Evolutionary conservation across 2,329 filamentous ascomycete species (phyloP), one percentile per base, ranked within the genome.

Genomic region (Knufia fluminis): DNA sequence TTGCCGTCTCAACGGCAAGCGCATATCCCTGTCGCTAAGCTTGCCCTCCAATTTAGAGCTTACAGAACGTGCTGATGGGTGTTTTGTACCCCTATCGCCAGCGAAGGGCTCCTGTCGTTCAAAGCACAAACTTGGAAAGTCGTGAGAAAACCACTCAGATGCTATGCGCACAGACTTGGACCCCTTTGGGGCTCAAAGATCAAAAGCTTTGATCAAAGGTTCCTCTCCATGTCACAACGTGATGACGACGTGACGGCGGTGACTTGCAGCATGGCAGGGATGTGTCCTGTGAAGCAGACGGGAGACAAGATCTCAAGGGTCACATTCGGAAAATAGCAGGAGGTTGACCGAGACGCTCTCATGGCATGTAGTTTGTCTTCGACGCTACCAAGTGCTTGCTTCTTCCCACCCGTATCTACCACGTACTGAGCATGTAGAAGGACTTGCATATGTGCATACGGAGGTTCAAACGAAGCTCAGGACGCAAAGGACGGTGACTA

Each of bases 401-500:
- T n/a, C n/a, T n/a, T n/a, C n/a, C n/a, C n/a, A n/a, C n/a, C n/a
- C n/a, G n/a, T n/a, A n/a, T n/a, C n/a, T n/a, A n/a, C n/a, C n/a
- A n/a, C n/a, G n/a, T n/a, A n/a, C n/a, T n/a, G n/a, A 6, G 17
- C 3, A 40, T 17, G 12, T 12, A 40, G 4, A 4, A 6, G 22
- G 9, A 40, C 22, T 9, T 16, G 14, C 17, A 20, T 38, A 16
- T 38, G 17, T 16, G 17, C 16, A 22, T 43, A 28, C 8, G 20
- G 14, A 8, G 14, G 6, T 38, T n/a, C 22, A 28, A 31, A 8
- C 4, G 33, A 36, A 14, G 4, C 6, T 17, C 4, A 17, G 33
- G 14, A 31, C 7, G 33, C 33, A 45, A 32, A 45, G 19, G 23
- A 45, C 42, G 42, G 42, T 45, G 42, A 45, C 10, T 32, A 45